Percentiles rank a stretch among this genome's conserved stretches.
Evolutionary conservation across 2,329 filamentous ascomycete species (phyloP).

Genomic region (Sclerotiophoma versabilis): DNA sequence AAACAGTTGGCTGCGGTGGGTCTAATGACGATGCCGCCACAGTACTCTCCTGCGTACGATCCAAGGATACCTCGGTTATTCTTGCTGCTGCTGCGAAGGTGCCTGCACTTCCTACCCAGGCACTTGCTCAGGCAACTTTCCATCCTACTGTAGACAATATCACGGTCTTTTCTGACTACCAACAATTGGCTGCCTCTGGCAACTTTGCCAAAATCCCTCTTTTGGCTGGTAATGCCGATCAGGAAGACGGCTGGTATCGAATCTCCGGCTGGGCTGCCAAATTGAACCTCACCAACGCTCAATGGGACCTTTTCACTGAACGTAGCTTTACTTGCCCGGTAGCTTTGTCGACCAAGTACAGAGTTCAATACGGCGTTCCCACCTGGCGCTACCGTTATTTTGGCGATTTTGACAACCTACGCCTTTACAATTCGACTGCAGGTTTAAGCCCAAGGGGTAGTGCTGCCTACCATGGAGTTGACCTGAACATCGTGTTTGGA

Average conservation of each 20-base stretch:
- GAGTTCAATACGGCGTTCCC: constrained; percentile 36
- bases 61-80: constrained; percentile 28
- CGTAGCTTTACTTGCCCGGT: constrained; percentile 36
- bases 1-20: constrained; percentile 47
- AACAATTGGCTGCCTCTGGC: constrained; percentile 29
- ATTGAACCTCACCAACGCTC: constrained; percentile 30
- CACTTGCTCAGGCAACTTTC: constrained; percentile 37
- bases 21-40: constrained; percentile 25
- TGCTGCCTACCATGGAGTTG: constrained; percentile 48
- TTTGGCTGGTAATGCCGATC: constrained; percentile 33
- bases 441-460: constrained; percentile 37
- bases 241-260: constrained; percentile 39
- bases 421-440: constrained; percentile 39
- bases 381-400: constrained; percentile 50
- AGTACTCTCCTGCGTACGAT: constrained; percentile 49
- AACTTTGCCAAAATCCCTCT: constrained; percentile 35
- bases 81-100: constrained; percentile 38
- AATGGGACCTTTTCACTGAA: constrained; percentile 35
- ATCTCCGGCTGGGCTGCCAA: constrained; percentile 32
- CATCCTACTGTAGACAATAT: constrained; percentile 41
- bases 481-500: constrained; percentile 48
- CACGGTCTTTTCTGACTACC: constrained; percentile 41
- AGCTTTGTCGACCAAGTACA: constrained; percentile 23
- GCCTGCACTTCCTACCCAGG: constrained; percentile 36
- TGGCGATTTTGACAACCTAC: constrained; percentile 46